Percentiles rank a stretch among this genome's conserved stretches.
Evolutionary conservation across 495 filamentous ascomycete species (phyloP).

Genomic region (Aspergillus campestris): DNA sequence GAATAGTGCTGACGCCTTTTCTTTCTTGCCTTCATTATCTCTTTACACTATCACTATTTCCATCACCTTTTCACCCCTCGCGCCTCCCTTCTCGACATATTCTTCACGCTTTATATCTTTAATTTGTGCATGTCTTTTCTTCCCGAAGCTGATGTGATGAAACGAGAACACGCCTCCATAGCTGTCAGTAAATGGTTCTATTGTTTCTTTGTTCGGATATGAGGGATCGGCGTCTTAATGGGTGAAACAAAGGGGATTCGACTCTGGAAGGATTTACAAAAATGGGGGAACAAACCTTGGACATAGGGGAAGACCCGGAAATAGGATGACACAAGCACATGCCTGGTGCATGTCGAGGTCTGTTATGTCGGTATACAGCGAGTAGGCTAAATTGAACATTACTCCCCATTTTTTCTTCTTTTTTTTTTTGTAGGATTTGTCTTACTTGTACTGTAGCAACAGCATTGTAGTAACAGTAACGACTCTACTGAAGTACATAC

Average conservation of each 20-base stretch:
- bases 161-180: constrained; percentile 17
- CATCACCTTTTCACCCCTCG: constrained; percentile 1
- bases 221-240: constrained; percentile 24
- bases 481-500: neutral
- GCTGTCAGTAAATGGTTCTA: constrained; percentile 16
- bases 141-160: constrained; percentile 16
- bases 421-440: constrained; percentile 1
- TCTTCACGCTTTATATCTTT: constrained; percentile 13
- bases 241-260: constrained; percentile 15
- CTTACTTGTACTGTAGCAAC: constrained; percentile 1
- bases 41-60: constrained; percentile 9
- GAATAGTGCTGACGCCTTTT: neutral
- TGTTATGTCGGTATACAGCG: constrained; percentile 21
- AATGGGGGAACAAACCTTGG: constrained; percentile 12
- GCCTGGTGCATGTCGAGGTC: constrained; percentile 13
- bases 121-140: constrained; percentile 17
- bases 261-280: constrained; percentile 11
- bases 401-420: constrained; percentile 17
- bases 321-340: constrained; percentile 11
- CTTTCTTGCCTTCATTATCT: constrained; percentile 8
- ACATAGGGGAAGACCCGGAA: constrained; percentile 16
- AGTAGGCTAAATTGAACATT: constrained; percentile 12
- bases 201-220: constrained; percentile 16
- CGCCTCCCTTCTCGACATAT: constrained; percentile 19
- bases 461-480: no score